Evolutionary conservation across 306 rosid species (phyloP).

Genomic region (Vigna hirtella): DNA sequence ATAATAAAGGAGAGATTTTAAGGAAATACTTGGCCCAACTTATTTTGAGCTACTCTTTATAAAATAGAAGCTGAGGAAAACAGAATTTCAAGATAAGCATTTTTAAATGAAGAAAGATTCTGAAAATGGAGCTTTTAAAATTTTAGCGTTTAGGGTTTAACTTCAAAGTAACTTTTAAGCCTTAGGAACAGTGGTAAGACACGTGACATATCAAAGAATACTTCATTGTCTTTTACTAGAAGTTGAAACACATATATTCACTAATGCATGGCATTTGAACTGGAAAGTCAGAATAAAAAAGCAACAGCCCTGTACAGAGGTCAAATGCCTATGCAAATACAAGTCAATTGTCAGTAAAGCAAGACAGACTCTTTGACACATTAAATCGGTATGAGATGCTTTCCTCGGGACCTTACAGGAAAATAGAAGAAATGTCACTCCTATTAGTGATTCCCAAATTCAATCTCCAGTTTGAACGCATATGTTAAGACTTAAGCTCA

Average conservation of each 20-base stretch:
- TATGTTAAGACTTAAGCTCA: too few species aligned
- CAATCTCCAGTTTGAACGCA: not conserved
- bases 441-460: not conserved
- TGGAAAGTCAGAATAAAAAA: not conserved
- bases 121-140: too few species aligned
- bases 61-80: not conserved
- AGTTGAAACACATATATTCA: not conserved
- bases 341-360: not conserved
- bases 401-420: not conserved
- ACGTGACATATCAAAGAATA: conserved; percentile 8
- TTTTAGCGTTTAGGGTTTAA: not conserved
- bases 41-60: not conserved
- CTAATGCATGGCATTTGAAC: not conserved
- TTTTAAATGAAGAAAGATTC: too few species aligned
- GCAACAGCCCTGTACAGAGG: not conserved
- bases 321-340: not conserved
- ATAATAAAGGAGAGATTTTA: too few species aligned
- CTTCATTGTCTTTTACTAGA: not conserved
- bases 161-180: not conserved
- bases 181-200: not conserved
- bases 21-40: not conserved
- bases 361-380: not conserved
- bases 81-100: too few species aligned
- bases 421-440: not conserved
- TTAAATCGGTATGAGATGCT: not conserved